Evolutionary conservation across 768 basidiomycete genomes (phyloP).

Genomic region (Pseudohyphozyma bogoriensis): DNA sequence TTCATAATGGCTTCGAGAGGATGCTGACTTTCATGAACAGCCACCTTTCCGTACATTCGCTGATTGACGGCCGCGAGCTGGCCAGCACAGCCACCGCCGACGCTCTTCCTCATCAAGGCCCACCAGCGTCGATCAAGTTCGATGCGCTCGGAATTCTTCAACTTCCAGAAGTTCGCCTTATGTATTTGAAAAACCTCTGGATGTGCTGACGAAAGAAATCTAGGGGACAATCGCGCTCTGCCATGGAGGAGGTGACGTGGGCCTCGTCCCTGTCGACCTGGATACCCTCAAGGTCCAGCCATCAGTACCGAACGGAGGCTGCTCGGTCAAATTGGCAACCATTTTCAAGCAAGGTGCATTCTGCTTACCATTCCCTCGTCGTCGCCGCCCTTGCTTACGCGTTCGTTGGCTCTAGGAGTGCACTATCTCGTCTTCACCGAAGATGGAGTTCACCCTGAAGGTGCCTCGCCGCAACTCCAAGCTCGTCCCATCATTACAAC

Average conservation of each 20-base stretch:
- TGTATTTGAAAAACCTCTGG: too few relatives aligned
- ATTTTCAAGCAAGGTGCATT: neutral
- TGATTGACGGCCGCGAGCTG: conserved; percentile 4
- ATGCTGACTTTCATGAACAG: neutral
- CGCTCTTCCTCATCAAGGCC: neutral
- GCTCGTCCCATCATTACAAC: neutral
- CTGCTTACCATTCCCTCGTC: neutral
- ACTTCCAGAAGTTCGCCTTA: neutral
- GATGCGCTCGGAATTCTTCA: neutral
- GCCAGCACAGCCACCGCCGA: neutral
- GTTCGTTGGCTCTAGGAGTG: too few relatives aligned
- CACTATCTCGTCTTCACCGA: neutral
- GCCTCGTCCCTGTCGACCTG: conserved; percentile 6
- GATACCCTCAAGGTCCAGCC: conserved; percentile 6
- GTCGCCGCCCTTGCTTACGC: too few relatives aligned
- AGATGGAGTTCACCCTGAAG: neutral
- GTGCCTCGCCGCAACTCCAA: neutral
- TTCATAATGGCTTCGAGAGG: neutral
- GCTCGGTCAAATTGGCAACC: neutral
- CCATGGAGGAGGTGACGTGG: neutral
- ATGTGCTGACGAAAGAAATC: too few relatives aligned
- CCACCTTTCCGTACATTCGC: conserved; percentile 5
- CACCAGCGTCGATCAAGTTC: neutral
- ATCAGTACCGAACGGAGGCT: neutral
- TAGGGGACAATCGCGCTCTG: conserved; percentile 1